These are phyloP conservation scores for Paecilomyces formosus DNA, from an alignment of 2,329 filamentous ascomycete species.

Conservation along the genomic window DNA sequence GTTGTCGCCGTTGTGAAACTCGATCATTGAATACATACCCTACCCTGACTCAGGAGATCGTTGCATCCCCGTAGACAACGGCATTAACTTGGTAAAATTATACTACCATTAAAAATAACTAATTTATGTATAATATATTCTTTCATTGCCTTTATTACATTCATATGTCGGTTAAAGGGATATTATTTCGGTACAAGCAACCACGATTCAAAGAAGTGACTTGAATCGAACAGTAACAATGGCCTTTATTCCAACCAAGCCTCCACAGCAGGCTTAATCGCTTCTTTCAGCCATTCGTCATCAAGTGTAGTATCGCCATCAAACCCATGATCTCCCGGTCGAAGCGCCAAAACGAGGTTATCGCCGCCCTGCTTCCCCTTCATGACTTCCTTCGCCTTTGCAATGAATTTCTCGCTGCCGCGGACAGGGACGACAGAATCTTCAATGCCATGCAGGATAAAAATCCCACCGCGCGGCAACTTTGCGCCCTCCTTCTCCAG, in stretches of 20 bases:
- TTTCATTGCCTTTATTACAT: neutral
- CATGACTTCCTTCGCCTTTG: constrained; percentile 13
- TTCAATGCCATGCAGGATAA: constrained; percentile 26
- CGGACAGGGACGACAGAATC: constrained; percentile 24
- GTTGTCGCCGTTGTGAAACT: neutral
- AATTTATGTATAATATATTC: neutral
- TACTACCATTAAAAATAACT: neutral
- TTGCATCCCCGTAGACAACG: neutral
- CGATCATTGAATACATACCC: neutral
- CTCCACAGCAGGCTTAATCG: constrained; percentile 14
- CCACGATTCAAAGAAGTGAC: neutral
- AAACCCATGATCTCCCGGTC: constrained; percentile 32
- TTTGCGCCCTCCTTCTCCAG: constrained; percentile 16
- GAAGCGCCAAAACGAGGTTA: constrained; percentile 16
- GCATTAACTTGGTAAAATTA: neutral
- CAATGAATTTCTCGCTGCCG: constrained; percentile 20
- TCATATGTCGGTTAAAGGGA: neutral
- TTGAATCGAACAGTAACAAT: neutral
- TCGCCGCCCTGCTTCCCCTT: constrained; percentile 14
- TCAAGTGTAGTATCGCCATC: constrained; percentile 15
- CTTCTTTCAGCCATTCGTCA: constrained; percentile 22
- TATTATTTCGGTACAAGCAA: neutral
- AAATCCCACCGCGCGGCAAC: constrained; percentile 22
- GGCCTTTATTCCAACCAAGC: constrained; percentile 17
- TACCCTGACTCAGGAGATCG: neutral